Percentiles rank a stretch among this genome's conserved stretches.
These are phyloP conservation scores for Cucumis cinereus DNA, from an alignment of 306 rosid species.

Conservation along the genomic window DNA sequence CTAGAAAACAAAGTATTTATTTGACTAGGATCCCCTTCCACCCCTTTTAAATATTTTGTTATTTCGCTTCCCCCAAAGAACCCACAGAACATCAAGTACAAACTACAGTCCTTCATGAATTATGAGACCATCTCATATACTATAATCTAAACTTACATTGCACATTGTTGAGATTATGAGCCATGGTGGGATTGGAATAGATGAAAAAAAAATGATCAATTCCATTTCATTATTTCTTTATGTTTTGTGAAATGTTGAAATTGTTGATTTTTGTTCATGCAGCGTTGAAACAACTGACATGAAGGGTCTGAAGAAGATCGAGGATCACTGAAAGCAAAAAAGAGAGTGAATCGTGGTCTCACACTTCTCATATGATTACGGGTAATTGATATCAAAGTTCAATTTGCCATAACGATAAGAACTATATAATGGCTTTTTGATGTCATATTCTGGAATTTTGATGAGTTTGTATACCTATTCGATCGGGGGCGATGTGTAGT, in stretches of 20 bases:
- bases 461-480: not conserved
- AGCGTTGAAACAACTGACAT: constrained; percentile 96
- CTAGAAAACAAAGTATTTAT: too few relatives aligned
- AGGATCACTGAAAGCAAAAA: constrained; percentile 31
- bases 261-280: constrained; percentile 19
- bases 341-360: not conserved
- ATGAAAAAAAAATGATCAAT: too few relatives aligned
- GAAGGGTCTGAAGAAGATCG: constrained; percentile 97
- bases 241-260: not conserved
- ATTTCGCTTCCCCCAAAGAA: too few relatives aligned
- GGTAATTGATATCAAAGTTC: not conserved
- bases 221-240: not conserved
- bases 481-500: not conserved
- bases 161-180: too few relatives aligned
- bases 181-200: too few relatives aligned
- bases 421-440: not conserved
- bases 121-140: too few relatives aligned
- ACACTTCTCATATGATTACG: not conserved
- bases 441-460: constrained; percentile 7
- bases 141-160: too few relatives aligned
- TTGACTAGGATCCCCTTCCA: too few relatives aligned
- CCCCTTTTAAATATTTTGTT: too few relatives aligned
- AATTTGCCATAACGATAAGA: not conserved
- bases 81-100: too few relatives aligned
- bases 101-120: too few relatives aligned